Base-by-base conservation (phyloP, 2,329 filamentous ascomycete species). In the Epichloe sp. region DNA sequence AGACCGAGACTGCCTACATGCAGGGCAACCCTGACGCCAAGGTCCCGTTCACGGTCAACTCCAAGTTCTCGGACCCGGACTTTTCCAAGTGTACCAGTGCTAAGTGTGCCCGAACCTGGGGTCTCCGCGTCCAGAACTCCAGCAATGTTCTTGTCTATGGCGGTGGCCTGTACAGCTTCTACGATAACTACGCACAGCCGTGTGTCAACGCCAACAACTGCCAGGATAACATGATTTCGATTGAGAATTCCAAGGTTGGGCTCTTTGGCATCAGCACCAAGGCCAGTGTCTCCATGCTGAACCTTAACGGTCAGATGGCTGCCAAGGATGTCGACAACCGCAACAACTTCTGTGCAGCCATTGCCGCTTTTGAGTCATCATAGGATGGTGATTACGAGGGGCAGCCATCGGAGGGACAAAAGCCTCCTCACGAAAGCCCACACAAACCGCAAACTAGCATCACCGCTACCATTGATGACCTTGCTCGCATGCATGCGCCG, bases 1-100 rank as follows among this genome's bases (percentile, higher is more conserved):
- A 96, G 71, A 87, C 86, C 3, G 91, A 96, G 71, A 95, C 89
- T 5, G 86, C 89, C 35, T 89, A 87, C 73, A 88, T 85, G 76
- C 87, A 95, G 70, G 79, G 85, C 64, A 90, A 91, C 71, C 88
- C 89, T 4, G 77, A 85, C 58, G 79, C 87, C 2, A 74, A 78
- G 10, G 73, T 78, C 10, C 85, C 83, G 40, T 88, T 85, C 66
- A 71, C 71, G 0, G 68, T 72, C 55, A 79, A 83, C 59, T 56
- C 74, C 17, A 68, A 69, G 6, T 86, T 75, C 60, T 67, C 66
- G 45, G 86, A 91, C 63, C 86, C 89, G 0, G 76, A 82, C 58
- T 95, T 93, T 63, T 71, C 69, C 19, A 62, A 57, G 53, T 87
- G 84, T 66, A 71, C 67, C 15, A 58, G 61, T 48, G 65, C 66